Percentiles rank a stretch among this genome's conserved stretches.
Evolutionary conservation across 179 eudicot genomes (phyloP).

Genomic region (Spergularia azorica): DNA sequence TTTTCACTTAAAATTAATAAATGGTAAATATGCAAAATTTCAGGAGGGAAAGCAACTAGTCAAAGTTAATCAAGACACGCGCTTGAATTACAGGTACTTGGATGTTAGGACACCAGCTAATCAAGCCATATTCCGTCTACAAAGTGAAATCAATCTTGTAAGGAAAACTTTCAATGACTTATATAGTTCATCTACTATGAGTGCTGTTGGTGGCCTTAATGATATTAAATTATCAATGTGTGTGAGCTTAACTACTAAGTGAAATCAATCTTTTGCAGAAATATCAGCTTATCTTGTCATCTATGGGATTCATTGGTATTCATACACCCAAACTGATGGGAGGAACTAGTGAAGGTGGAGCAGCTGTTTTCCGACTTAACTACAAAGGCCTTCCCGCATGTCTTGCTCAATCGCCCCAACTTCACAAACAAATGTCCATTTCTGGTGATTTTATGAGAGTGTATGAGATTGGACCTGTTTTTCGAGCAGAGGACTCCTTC

Average conservation of each 20-base stretch:
- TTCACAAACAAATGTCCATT: constrained; percentile 94
- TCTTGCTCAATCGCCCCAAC: constrained; percentile 95
- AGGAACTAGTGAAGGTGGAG: constrained; percentile 97
- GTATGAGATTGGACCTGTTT: constrained; percentile 92
- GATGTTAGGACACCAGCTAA: constrained; percentile 92
- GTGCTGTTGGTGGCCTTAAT: constrained; percentile 10
- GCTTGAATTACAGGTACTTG: constrained; percentile 72
- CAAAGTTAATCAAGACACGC: constrained; percentile 91
- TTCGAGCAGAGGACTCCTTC: constrained; percentile 90
- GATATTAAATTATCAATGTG: background rate
- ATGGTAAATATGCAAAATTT: background rate
- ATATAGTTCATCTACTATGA: background rate
- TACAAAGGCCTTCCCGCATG: constrained; percentile 95
- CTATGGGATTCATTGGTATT: constrained; percentile 67
- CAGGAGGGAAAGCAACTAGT: constrained; percentile 91
- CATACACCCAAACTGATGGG: constrained; percentile 86
- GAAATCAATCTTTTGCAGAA: constrained; percentile 67
- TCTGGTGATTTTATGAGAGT: constrained; percentile 87
- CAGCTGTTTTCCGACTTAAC: constrained; percentile 84
- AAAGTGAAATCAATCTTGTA: constrained; percentile 69
- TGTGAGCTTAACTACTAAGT: no score
- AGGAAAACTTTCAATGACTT: constrained; percentile 14
- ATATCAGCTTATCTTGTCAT: constrained; percentile 54
- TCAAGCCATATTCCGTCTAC: constrained; percentile 70
- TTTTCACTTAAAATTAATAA: no score